These are phyloP conservation scores for Tolypocladium paradoxum DNA, from an alignment of 2,329 filamentous ascomycete species.

Conservation along the genomic window DNA sequence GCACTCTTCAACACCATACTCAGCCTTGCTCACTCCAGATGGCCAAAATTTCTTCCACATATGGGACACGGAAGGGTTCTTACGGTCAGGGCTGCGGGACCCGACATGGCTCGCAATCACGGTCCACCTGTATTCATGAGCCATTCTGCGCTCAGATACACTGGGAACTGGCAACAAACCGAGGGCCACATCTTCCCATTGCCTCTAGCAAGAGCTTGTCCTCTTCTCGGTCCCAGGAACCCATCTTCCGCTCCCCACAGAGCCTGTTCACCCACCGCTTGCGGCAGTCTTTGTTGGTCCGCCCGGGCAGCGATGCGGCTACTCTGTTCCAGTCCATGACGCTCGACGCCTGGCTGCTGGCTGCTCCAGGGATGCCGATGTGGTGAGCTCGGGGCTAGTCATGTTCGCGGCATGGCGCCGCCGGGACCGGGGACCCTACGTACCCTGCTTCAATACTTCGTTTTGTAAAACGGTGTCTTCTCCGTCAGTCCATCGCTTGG, in stretches of 20 bases:
- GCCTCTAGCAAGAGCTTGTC: conserved; percentile 18
- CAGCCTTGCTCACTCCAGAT: too few species aligned
- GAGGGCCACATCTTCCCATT: conserved; percentile 23
- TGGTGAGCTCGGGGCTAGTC: neutral
- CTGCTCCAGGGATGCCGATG: neutral
- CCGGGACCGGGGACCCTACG: neutral
- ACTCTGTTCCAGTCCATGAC: conserved; percentile 21
- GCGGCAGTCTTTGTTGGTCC: conserved; percentile 32
- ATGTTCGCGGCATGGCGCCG: neutral
- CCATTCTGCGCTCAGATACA: neutral
- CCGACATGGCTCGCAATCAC: conserved; percentile 26
- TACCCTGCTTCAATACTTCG: conserved; percentile 4
- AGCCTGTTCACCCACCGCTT: conserved; percentile 30
- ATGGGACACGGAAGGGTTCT: too few species aligned
- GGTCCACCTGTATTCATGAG: conserved; percentile 23
- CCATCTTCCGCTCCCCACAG: conserved; percentile 26
- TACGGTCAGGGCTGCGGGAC: conserved; percentile 18
- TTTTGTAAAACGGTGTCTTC: conserved; percentile 3
- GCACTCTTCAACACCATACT: conserved; percentile 22
- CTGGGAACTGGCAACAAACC: conserved; percentile 10
- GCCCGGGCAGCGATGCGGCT: conserved; percentile 22
- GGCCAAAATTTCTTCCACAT: too few species aligned
- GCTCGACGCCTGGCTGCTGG: neutral
- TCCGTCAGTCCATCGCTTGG: conserved; percentile 4
- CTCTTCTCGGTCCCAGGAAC: conserved; percentile 14